These are phyloP conservation scores for Termitomyces sp. DNA, from an alignment of 768 basidiomycete genomes.

Conservation along the genomic window DNA sequence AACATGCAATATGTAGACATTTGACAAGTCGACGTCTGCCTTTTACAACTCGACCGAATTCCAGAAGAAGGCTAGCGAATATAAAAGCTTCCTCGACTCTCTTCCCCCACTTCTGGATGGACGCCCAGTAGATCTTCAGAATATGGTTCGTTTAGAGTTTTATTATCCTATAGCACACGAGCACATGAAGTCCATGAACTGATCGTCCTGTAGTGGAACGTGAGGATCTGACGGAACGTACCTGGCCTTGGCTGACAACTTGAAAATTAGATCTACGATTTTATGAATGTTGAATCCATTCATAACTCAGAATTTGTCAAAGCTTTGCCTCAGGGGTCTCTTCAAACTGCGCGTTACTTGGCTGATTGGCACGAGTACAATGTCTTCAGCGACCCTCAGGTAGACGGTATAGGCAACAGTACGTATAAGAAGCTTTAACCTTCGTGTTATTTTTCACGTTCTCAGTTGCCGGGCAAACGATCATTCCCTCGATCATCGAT, in stretches of 20 bases:
- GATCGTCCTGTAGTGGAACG: slow-evolving; percentile 28
- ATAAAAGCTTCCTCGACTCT: slow-evolving; percentile 40
- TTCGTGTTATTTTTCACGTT: background rate
- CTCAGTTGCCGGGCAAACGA: slow-evolving; percentile 61
- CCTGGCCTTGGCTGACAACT: background rate
- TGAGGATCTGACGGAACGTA: slow-evolving; percentile 12
- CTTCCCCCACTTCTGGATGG: slow-evolving; percentile 52
- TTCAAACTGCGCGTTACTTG: slow-evolving; percentile 52
- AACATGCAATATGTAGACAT: slow-evolving; percentile 31
- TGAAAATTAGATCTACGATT: slow-evolving; percentile 53
- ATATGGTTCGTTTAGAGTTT: slow-evolving; percentile 44
- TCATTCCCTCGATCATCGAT: slow-evolving; percentile 55
- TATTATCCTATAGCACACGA: background rate
- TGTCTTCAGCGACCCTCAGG: slow-evolving; percentile 51
- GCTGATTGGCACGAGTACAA: slow-evolving; percentile 74
- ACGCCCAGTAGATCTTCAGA: slow-evolving; percentile 43
- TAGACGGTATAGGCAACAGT: slow-evolving; percentile 66
- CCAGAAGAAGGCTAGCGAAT: slow-evolving; percentile 36
- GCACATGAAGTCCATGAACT: background rate
- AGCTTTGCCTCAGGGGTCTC: slow-evolving; percentile 40
- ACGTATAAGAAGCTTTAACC: slow-evolving; percentile 2
- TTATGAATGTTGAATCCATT: slow-evolving; percentile 66
- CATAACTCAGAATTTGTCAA: slow-evolving; percentile 55
- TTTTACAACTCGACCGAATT: slow-evolving; percentile 57
- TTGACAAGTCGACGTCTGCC: slow-evolving; percentile 36